Percentiles rank a stretch among this genome's conserved stretches.
These are phyloP conservation scores for Boletus rufocinnamomeus DNA, from an alignment of 768 basidiomycete species.

Conservation along the genomic window DNA sequence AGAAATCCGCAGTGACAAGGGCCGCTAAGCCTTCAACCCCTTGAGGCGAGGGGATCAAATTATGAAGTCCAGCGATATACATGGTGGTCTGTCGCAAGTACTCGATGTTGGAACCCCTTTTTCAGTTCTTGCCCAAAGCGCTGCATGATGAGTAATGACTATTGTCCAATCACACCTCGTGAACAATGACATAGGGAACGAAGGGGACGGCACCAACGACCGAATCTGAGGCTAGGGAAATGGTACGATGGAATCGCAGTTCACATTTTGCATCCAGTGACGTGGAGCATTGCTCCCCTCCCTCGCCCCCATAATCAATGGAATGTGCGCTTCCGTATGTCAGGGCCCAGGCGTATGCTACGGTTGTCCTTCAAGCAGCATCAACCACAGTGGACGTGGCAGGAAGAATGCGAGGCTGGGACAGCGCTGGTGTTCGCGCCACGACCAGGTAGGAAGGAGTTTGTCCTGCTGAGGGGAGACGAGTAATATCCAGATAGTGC, in stretches of 20 bases:
- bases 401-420: neutral
- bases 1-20: conserved; percentile 27
- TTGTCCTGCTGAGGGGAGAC: neutral
- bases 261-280: neutral
- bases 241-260: neutral
- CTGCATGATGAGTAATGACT: conserved; percentile 22
- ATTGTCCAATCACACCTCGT: conserved; percentile 1
- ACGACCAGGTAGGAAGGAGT: neutral
- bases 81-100: conserved; percentile 24
- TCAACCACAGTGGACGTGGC: neutral
- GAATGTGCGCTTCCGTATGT: neutral
- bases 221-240: neutral
- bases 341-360: neutral
- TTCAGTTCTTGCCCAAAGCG: conserved; percentile 14
- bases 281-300: neutral
- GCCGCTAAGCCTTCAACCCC: conserved; percentile 27
- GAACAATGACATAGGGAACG: neutral
- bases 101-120: conserved; percentile 16
- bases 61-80: conserved; percentile 32
- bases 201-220: neutral
- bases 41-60: conserved; percentile 14
- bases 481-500: neutral
- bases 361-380: neutral
- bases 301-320: neutral
- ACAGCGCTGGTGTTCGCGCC: neutral